These are phyloP conservation scores for Escallonia herrerae DNA, from an alignment of 129 eudicot species.

Conservation along the genomic window DNA sequence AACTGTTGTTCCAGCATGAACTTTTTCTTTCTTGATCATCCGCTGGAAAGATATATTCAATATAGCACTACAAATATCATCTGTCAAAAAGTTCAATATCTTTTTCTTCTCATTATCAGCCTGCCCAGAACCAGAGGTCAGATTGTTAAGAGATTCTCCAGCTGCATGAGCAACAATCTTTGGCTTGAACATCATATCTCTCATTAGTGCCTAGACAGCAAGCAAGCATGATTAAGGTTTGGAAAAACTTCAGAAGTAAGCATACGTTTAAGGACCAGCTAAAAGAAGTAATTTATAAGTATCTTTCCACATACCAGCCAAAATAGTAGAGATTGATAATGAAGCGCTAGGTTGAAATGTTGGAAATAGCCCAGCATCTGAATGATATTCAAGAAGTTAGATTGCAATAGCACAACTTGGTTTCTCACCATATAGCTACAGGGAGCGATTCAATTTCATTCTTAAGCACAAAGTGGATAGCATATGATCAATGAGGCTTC, in stretches of 20 bases:
- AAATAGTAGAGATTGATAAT: slow-evolving; percentile 74
- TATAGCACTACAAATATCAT: slow-evolving; percentile 61
- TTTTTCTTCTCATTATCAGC: slow-evolving; percentile 60
- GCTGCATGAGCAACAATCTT: slow-evolving; percentile 33
- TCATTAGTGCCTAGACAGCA: slow-evolving; percentile 54
- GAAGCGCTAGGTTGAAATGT: slow-evolving; percentile 74
- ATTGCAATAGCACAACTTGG: background rate
- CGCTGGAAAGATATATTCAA: slow-evolving; percentile 67
- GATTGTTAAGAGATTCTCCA: slow-evolving; percentile 42
- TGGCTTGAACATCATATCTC: slow-evolving; percentile 65
- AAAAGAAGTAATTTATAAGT: slow-evolving; percentile 8
- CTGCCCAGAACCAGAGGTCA: slow-evolving; percentile 40
- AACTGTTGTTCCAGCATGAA: slow-evolving; percentile 47
- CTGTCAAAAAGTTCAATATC: slow-evolving; percentile 50
- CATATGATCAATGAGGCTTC: background rate
- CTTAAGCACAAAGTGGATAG: background rate
- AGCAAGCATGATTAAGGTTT: slow-evolving; percentile 14
- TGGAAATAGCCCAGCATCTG: slow-evolving; percentile 97
- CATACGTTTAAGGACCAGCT: slow-evolving; percentile 10
- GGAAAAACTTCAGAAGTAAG: slow-evolving; percentile 1
- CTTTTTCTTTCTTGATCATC: slow-evolving; percentile 77
- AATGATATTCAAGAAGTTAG: slow-evolving; percentile 17
- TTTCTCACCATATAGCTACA: background rate
- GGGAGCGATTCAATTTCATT: background rate
- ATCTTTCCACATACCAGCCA: slow-evolving; percentile 67